Base-by-base conservation (phyloP, 148 eudicot genomes). In the Chenopodium berlandieri region DNA sequence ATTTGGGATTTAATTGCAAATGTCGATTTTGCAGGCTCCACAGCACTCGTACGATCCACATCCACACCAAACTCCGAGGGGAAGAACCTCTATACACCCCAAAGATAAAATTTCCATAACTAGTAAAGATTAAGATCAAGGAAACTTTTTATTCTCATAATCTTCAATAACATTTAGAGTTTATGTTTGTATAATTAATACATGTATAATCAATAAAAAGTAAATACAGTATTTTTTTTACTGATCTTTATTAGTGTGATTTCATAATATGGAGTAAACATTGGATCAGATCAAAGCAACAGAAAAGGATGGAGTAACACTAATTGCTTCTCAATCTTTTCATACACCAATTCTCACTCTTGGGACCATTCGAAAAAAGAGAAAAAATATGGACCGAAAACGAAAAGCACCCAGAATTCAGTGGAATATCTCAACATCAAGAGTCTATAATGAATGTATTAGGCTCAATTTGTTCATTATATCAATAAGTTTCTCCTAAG, bases 11-110 rank as follows among this genome's bases (percentile, higher is more conserved):
- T 90, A 37, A 62, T 22, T 9, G n/a, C 85, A 68, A 85, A 90
- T 0, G 79, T 66, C 1, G 91, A 73, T 68, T 84, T 88, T 7
- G 91, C 95, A 0, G 93, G 93, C 80, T 88, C 93, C 52, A 90
- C 91, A 11, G 90, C 90, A 81, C 83, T 83, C 40, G 73, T 82
- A 31, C 87, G 88, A 79, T 92, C 95, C 81, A 89, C 93, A 73
- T 92, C 95, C 52, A 71, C 84, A 7, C 95, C 95, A 64, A 92
- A 92, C 75, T 92, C 95, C 13, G 95, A 90, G 6, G 95, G 93
- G 30, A 92, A 84, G 84, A 89, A 92, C 72, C 95, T 88, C 93
- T 92, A 75, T 22, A 10, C n/a, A 73, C 48, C 4, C 70, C 54
- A 48, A 48, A 47, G 6, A 68, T 12, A 54, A 4, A 0, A 17